These are phyloP conservation scores for Bretschneidera sinensis DNA, from an alignment of 345 rosid genomes.

Conservation along the genomic window DNA sequence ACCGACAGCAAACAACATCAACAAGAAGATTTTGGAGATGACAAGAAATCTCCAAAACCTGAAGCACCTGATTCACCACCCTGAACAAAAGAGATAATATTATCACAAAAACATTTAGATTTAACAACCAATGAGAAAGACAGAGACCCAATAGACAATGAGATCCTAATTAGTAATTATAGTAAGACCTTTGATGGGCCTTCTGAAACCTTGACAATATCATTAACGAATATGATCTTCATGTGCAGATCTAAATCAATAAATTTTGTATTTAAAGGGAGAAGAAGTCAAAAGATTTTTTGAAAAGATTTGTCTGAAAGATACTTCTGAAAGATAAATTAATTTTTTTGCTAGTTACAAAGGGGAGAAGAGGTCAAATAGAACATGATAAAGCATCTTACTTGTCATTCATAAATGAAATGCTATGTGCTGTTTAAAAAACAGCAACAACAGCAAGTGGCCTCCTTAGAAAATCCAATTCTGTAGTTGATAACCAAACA, in stretches of 20 bases:
- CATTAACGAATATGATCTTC: conserved; percentile 61
- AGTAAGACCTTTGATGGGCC: conserved; percentile 70
- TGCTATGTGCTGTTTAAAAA: too few relatives aligned
- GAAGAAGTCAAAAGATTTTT: too few relatives aligned
- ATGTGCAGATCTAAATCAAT: conserved; percentile 60
- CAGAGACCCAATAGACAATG: background rate
- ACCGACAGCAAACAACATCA: too few relatives aligned
- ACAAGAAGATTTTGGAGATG: conserved; percentile 92
- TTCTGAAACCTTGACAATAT: conserved; percentile 69
- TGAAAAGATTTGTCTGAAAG: too few relatives aligned
- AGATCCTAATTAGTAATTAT: conserved; percentile 10
- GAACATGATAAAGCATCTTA: too few relatives aligned
- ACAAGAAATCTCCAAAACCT: conserved; percentile 51
- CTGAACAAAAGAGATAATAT: conserved; percentile 31
- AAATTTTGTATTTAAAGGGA: conserved; percentile 68
- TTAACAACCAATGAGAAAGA: background rate
- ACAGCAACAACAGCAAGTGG: too few relatives aligned
- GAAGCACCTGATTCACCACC: conserved; percentile 45
- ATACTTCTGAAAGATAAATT: too few relatives aligned
- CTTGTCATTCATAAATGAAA: too few relatives aligned
- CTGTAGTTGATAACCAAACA: too few relatives aligned
- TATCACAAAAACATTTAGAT: conserved; percentile 10
- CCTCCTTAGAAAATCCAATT: too few relatives aligned
- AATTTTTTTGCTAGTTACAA: too few relatives aligned
- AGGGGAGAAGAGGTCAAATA: too few relatives aligned